phyloP scores from a whole-genome alignment of 768 basidiomycete species.

The Macrolepiota fuliginosa region DNA sequence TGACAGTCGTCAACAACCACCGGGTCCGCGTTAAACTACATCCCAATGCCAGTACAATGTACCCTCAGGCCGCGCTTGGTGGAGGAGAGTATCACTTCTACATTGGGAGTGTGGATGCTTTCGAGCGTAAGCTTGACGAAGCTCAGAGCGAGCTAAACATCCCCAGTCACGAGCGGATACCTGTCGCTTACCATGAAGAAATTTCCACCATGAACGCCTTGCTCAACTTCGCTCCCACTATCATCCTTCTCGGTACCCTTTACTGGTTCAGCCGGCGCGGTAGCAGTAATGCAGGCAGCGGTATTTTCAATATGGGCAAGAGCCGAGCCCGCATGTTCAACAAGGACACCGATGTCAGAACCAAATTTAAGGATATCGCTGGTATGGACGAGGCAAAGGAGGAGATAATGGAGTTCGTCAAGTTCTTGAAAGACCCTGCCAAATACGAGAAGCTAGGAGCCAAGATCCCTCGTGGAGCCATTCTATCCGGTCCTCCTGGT shows the following conservation, averaged over 20 bases:
- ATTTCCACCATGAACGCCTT: conserved; percentile 79
- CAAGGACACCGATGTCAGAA: conserved; percentile 91
- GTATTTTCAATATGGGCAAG: conserved; percentile 97
- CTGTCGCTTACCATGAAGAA: conserved; percentile 96
- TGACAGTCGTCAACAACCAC: conserved; percentile 87
- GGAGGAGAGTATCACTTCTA: conserved; percentile 87
- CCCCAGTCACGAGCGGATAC: conserved; percentile 89
- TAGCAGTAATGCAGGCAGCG: conserved; percentile 67
- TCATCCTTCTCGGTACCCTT: conserved; percentile 87
- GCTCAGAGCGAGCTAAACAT: conserved; percentile 92
- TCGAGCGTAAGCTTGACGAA: conserved; percentile 93
- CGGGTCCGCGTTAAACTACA: conserved; percentile 92
- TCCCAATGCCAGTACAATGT: conserved; percentile 82
- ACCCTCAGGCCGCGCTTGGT: conserved; percentile 52
- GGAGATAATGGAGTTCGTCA: conserved; percentile 99
- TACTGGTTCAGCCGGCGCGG: conserved; percentile 84
- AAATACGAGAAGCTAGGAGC: conserved; percentile 96
- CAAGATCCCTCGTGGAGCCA: conserved; percentile 95
- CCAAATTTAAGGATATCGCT: conserved; percentile 95
- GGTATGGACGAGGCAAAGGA: conserved; percentile 99
- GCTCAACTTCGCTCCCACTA: conserved; percentile 92
- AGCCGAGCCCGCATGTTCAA: conserved; percentile 94
- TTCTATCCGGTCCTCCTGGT: conserved; percentile 93
- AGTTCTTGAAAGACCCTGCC: conserved; percentile 93
- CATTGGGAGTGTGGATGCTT: conserved; percentile 95